Conservation (phyloP, 2,329 filamentous ascomycete genomes). For the Akanthomyces uredinophilus region DNA sequence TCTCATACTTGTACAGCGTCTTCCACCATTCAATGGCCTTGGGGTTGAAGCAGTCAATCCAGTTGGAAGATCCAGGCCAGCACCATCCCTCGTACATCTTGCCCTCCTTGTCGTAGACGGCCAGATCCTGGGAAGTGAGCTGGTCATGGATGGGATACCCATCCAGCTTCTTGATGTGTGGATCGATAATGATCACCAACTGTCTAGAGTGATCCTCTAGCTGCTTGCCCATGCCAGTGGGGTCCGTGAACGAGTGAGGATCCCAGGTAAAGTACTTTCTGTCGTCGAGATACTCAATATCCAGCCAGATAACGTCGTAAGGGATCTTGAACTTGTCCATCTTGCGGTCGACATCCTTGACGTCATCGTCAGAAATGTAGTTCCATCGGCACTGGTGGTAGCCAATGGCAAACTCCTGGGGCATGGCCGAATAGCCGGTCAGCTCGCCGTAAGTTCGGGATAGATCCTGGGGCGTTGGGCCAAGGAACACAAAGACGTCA, state of each 20-base stretch:
- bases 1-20: slow-evolving; percentile 77
- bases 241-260: slow-evolving; percentile 78
- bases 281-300: slow-evolving; percentile 94
- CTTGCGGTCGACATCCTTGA: slow-evolving; percentile 91
- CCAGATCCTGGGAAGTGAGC: slow-evolving; percentile 76
- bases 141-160: slow-evolving; percentile 74
- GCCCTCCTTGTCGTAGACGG: slow-evolving; percentile 83
- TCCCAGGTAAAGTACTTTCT: slow-evolving; percentile 99
- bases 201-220: slow-evolving; percentile 82
- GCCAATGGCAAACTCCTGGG: slow-evolving; percentile 84
- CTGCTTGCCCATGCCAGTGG: slow-evolving; percentile 81
- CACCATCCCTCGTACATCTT: slow-evolving; percentile 95
- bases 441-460: slow-evolving; percentile 80
- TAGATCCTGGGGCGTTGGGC: slow-evolving; percentile 77
- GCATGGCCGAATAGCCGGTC: slow-evolving; percentile 85
- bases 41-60: slow-evolving; percentile 96
- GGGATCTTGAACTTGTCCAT: slow-evolving; percentile 95
- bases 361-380: slow-evolving; percentile 94
- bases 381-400: slow-evolving; percentile 99
- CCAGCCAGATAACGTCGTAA: slow-evolving; percentile 98
- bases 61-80: slow-evolving; percentile 95
- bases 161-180: slow-evolving; percentile 90
- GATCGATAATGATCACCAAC: slow-evolving; percentile 90
- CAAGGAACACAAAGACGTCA: slow-evolving; percentile 92
- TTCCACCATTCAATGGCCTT: slow-evolving; percentile 89